Evolutionary conservation across 768 basidiomycete genomes (phyloP).

Genomic region (Holtermannia corniformis): DNA sequence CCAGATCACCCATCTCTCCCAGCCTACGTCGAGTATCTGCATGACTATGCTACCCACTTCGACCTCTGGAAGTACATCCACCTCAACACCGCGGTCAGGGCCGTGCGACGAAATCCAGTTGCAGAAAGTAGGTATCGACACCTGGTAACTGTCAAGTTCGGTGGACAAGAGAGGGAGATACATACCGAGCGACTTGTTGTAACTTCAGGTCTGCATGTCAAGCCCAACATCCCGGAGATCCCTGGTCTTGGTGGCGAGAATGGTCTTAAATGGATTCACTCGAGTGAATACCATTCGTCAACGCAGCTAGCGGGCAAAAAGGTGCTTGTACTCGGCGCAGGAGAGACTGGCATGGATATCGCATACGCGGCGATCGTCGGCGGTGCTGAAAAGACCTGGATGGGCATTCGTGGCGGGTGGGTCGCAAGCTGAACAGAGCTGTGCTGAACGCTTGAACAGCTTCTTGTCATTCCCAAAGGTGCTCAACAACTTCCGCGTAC

Average conservation of each 20-base stretch:
- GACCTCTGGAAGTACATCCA: conserved; percentile 34
- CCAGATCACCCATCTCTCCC: conserved; percentile 35
- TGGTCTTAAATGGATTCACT: conserved; percentile 45
- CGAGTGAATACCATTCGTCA: conserved; percentile 49
- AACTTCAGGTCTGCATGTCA: conserved; percentile 53
- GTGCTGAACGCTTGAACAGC: conserved; percentile 20
- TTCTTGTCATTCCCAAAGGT: conserved; percentile 56
- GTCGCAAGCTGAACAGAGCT: conserved; percentile 15
- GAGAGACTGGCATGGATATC: conserved; percentile 58
- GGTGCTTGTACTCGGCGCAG: conserved; percentile 53
- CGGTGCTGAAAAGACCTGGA: conserved; percentile 48
- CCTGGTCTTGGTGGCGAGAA: conserved; percentile 43
- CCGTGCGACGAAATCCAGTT: conserved; percentile 42
- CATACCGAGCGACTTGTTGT: conserved; percentile 46
- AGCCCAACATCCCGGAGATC: conserved; percentile 48
- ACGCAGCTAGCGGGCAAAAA: conserved; percentile 46
- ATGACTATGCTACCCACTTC: conserved; percentile 47
- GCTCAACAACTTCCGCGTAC: conserved; percentile 52
- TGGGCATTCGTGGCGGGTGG: conserved; percentile 51
- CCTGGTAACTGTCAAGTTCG: conserved; percentile 37
- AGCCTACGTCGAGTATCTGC: conserved; percentile 49
- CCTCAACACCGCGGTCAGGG: conserved; percentile 21
- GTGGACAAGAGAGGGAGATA: conserved; percentile 40
- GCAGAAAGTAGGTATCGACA: conserved; percentile 43
- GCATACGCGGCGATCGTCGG: conserved; percentile 46